These are phyloP conservation scores for Favolaschia claudopus DNA, from an alignment of 768 basidiomycete species.

Conservation along the genomic window DNA sequence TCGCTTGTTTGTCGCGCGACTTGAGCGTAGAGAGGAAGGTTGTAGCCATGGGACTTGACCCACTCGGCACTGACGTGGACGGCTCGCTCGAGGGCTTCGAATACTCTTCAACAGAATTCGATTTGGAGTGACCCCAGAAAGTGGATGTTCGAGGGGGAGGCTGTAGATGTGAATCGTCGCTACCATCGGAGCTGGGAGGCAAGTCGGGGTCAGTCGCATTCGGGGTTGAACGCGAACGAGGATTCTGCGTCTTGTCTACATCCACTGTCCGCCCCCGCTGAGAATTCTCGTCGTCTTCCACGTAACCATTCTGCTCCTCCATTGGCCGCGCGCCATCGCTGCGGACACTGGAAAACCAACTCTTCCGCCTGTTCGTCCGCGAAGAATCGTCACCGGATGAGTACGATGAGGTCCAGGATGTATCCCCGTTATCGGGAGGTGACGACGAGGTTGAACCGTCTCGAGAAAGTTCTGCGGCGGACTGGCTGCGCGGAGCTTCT, in stretches of 20 bases:
- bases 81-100: constrained; percentile 34
- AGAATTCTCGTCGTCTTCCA: constrained; percentile 34
- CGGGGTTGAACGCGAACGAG: constrained; percentile 45
- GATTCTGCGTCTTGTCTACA: constrained; percentile 32
- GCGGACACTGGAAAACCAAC: constrained; percentile 62
- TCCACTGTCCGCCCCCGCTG: constrained; percentile 48
- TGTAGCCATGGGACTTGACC: constrained; percentile 41
- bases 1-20: constrained; percentile 87
- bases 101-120: constrained; percentile 32
- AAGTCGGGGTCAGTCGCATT: constrained; percentile 43
- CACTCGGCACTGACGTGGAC: constrained; percentile 38
- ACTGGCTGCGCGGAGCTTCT: constrained; percentile 33
- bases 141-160: constrained; percentile 11
- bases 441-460: constrained; percentile 25
- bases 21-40: constrained; percentile 83
- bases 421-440: constrained; percentile 30
- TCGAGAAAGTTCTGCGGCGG: constrained; percentile 37
- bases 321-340: constrained; percentile 43
- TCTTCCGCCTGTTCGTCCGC: constrained; percentile 49
- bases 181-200: constrained; percentile 39
- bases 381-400: constrained; percentile 29
- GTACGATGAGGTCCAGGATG: constrained; percentile 25
- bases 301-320: constrained; percentile 28
- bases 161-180: constrained; percentile 25
- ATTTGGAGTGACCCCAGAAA: constrained; percentile 17